These are phyloP conservation scores for Lipomyces spencermartinsiae DNA, from an alignment of 805 yeast species.

Conservation along the genomic window DNA sequence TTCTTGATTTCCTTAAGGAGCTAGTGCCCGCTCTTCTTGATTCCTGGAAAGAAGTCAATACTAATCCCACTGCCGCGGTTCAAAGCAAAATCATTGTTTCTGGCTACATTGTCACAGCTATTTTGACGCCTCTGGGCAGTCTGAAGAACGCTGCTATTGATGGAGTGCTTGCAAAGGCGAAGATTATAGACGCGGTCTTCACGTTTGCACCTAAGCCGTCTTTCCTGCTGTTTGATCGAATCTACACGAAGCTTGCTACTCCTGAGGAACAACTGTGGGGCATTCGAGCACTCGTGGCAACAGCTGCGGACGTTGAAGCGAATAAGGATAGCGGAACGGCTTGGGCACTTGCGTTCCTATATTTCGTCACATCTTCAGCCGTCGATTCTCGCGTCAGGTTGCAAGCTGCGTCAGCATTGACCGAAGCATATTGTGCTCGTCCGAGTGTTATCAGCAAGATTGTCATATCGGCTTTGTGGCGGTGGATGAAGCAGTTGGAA, in stretches of 20 bases:
- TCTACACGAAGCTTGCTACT: constrained; percentile 57
- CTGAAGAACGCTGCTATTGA: constrained; percentile 42
- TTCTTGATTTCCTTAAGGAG: constrained; percentile 37
- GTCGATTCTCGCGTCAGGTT: constrained; percentile 23
- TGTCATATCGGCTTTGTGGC: constrained; percentile 53
- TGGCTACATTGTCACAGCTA: constrained; percentile 57
- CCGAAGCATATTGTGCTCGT: constrained; percentile 44
- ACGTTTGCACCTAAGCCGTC: constrained; percentile 54
- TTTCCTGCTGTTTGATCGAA: constrained; percentile 54
- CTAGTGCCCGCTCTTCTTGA: constrained; percentile 43
- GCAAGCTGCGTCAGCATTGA: constrained; percentile 39
- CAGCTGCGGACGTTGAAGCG: constrained; percentile 40
- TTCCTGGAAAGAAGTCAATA: constrained; percentile 54
- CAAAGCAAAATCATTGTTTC: constrained; percentile 59
- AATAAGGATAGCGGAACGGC: constrained; percentile 35
- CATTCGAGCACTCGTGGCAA: constrained; percentile 52
- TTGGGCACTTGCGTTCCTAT: constrained; percentile 39
- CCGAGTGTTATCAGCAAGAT: constrained; percentile 54
- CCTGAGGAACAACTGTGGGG: constrained; percentile 61
- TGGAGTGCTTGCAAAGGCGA: constrained; percentile 17
- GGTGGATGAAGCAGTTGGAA: constrained; percentile 39
- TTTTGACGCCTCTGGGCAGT: constrained; percentile 38
- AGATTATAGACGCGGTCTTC: constrained; percentile 40
- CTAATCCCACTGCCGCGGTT: constrained; percentile 61
- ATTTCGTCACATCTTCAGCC: constrained; percentile 27